A percentile compares a stretch with the other conserved stretches of the same genome.
These are phyloP conservation scores for Lichtheimia ramosa DNA, from an alignment of 371 early-diverging fungal species.

Conservation along the genomic window DNA sequence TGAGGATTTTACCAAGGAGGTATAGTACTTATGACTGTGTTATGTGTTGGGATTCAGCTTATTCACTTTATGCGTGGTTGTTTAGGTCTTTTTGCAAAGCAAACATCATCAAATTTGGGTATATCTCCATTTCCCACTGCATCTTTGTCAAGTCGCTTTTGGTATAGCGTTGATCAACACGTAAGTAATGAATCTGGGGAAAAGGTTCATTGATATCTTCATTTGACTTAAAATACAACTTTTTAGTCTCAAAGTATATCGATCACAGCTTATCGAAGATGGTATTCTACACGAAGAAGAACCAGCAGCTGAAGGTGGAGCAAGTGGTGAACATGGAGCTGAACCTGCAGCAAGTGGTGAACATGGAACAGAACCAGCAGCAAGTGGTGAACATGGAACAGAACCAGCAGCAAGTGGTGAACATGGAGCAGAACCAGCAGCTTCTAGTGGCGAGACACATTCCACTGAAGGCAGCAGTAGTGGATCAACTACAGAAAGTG, in stretches of 20 bases:
- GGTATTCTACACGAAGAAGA: conserved; percentile 24
- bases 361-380: neutral
- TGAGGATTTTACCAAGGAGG: conserved; percentile 55
- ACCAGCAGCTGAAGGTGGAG: neutral
- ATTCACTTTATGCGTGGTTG: neutral
- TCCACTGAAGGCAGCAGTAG: neutral
- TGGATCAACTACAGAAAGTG: neutral
- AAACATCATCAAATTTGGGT: conserved; percentile 58
- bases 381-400: conserved; percentile 2
- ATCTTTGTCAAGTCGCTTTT: conserved; percentile 55
- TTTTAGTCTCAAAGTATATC: conserved; percentile 36
- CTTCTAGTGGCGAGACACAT: neutral
- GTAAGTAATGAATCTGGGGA: conserved; percentile 19
- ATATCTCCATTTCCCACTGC: conserved; percentile 59
- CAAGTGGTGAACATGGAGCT: conserved; percentile 3
- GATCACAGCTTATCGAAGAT: conserved; percentile 26
- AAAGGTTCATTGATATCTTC: neutral
- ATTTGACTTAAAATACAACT: neutral
- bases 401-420: neutral
- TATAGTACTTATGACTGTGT: conserved; percentile 8
- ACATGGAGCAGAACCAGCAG: conserved; percentile 7
- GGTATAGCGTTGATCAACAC: conserved; percentile 49
- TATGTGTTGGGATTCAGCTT: neutral
- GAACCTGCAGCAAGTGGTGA: neutral
- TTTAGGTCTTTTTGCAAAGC: conserved; percentile 42